phyloP scores from a whole-genome alignment of 345 rosid species.

The Ricinus communis region DNA sequence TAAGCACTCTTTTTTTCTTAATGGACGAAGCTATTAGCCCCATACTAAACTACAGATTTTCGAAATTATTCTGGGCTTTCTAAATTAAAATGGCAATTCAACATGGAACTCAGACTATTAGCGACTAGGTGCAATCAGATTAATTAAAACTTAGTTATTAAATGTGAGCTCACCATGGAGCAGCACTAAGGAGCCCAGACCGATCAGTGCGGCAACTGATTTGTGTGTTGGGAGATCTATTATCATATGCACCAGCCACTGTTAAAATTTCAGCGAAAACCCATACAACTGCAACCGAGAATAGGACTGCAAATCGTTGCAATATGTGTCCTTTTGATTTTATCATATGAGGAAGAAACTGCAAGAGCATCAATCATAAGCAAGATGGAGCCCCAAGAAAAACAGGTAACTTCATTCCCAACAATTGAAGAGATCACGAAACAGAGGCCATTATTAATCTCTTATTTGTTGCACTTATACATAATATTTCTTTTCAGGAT shows the following conservation, averaged over 20 bases:
- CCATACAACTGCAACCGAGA: slow-evolving; percentile 62
- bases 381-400: slow-evolving; percentile 6
- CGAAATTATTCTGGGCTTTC: not conserved
- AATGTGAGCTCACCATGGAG: slow-evolving; percentile 63
- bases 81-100: not conserved
- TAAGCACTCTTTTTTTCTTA: too few species aligned
- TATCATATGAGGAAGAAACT: slow-evolving; percentile 66
- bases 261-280: slow-evolving; percentile 77
- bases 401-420: not conserved
- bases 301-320: slow-evolving; percentile 59
- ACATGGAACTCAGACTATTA: not conserved
- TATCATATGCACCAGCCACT: slow-evolving; percentile 72
- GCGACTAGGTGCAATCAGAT: not conserved
- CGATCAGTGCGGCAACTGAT: slow-evolving; percentile 81
- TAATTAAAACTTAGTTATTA: not conserved
- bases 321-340: slow-evolving; percentile 41
- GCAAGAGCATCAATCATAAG: slow-evolving; percentile 20
- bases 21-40: too few species aligned
- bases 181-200: slow-evolving; percentile 73
- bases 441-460: not conserved
- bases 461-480: not conserved
- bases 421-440: not conserved
- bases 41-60: too few species aligned
- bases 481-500: not conserved
- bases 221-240: slow-evolving; percentile 57